Base-by-base conservation (phyloP, 1,284 basidiomycete genomes). In the Cutaneotrichosporon sp. region DNA sequence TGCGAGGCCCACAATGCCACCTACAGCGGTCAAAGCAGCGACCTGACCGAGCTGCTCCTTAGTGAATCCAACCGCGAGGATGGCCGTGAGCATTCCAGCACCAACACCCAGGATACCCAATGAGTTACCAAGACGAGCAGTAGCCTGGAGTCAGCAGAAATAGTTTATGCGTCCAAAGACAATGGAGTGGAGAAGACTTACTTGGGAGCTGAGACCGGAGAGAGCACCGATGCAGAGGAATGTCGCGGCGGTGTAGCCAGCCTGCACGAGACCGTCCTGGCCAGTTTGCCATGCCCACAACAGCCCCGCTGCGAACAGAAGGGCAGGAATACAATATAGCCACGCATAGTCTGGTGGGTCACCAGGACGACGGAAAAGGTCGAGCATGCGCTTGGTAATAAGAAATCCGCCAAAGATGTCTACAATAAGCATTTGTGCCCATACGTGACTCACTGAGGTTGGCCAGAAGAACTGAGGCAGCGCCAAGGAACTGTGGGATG, bases 261-360 rank as follows among this genome's bases (percentile, higher is more conserved):
- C 87, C 69, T 89, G 87, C 3, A 89, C 85, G 34, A 90, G 79
- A n/a, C 88, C 88, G 12, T 80, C 83, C 82, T 86, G 84, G 32
- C 87, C 88, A 4, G 87, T 86, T 62, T 82, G 85, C 12, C 85
- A 86, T 33, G 88, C 86, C 50, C 82, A 82, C 51, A 90, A 70
- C 74, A 88, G 88, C 1, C 85, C 88, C 35, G 86, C 86, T 2
- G 85, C 84, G 66, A 90, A 90, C 4, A 89, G 80, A 2, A 83
- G 79, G 16, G 84, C 88, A 19, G 88, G 88, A 52, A 89, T 72
- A 22, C 79, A 80, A 63, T 90, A 90, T 16, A 90, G 74, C 83
- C 84, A 89, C 0, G 83, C 81, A 70, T 89, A 90, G 67, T 90
- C 88, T 3, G 88, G 87, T 16, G 88, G 88, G 72, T 90, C 88